A percentile compares a stretch with the other conserved stretches of the same genome.
These are phyloP conservation scores for Microsporum canis DNA, from an alignment of 2,329 filamentous ascomycete genomes.

Conservation along the genomic window DNA sequence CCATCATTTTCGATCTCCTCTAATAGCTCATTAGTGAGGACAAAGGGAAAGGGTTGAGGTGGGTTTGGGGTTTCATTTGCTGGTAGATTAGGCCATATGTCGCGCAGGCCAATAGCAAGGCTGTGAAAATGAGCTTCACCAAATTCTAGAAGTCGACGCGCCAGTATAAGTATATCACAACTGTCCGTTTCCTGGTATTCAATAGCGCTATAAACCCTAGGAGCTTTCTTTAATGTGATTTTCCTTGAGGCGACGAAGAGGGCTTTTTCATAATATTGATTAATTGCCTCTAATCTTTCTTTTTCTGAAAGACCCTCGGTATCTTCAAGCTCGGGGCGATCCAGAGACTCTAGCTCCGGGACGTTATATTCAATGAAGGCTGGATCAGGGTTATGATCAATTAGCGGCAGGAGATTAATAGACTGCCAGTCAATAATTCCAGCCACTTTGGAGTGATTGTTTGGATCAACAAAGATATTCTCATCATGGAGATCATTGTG, in stretches of 20 bases:
- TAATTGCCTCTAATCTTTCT: conserved; percentile 5
- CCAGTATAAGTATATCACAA: conserved; percentile 6
- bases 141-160: conserved; percentile 8
- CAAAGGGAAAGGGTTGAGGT: conserved; percentile 1
- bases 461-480: conserved; percentile 26
- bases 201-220: conserved; percentile 3
- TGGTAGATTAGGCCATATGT: conserved; percentile 3
- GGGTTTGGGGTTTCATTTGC: neutral
- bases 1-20: conserved; percentile 5
- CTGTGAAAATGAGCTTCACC: conserved; percentile 10
- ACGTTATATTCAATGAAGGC: conserved; percentile 20
- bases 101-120: neutral
- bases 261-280: conserved; percentile 4
- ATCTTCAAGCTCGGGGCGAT: conserved; percentile 10
- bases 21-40: neutral
- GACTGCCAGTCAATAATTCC: conserved; percentile 27
- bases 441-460: conserved; percentile 18
- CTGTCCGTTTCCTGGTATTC: conserved; percentile 8
- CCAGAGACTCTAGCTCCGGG: conserved; percentile 18
- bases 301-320: neutral
- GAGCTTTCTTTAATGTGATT: conserved; percentile 6
- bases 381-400: conserved; percentile 21
- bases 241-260: conserved; percentile 9
- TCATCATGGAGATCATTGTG: conserved; percentile 23
- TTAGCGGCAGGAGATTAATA: conserved; percentile 21